phyloP scores from a whole-genome alignment of 352 stramenopile genomes.

The Globisporangium barbulae region DNA sequence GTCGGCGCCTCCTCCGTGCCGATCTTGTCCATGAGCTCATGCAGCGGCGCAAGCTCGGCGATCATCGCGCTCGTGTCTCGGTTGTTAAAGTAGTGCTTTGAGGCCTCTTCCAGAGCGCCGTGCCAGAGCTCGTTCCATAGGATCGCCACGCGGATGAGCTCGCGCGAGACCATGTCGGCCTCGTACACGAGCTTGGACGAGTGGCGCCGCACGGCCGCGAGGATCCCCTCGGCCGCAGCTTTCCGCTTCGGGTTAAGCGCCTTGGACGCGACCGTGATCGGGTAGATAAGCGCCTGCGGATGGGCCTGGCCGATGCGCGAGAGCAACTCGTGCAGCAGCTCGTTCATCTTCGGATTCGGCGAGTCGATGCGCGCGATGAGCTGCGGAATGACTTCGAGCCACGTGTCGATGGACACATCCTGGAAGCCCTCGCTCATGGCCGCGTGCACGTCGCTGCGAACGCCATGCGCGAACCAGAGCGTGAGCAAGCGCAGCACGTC shows the following conservation, averaged over 20 bases:
- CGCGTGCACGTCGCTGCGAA: conserved; percentile 85
- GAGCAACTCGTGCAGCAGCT: conserved; percentile 83
- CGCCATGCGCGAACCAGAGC: conserved; percentile 98
- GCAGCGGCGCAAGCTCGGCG: conserved; percentile 92
- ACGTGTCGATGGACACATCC: conserved; percentile 96
- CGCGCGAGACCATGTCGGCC: conserved; percentile 92
- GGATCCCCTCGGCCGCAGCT: conserved; percentile 92
- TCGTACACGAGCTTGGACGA: conserved; percentile 97
- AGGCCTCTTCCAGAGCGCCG: conserved; percentile 97
- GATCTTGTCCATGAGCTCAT: conserved; percentile 87
- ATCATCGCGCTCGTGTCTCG: conserved; percentile 97
- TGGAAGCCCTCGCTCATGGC: conserved; percentile 87
- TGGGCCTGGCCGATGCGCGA: conserved; percentile 93
- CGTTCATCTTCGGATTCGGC: conserved; percentile 73
- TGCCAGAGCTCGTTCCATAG: conserved; percentile 99
- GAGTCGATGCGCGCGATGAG: conserved; percentile 93
- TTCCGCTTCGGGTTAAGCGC: conserved; percentile 90
- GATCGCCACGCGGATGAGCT: conserved; percentile 99
- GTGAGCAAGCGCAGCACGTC: conserved; percentile 98
- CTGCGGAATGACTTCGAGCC: conserved; percentile 98
- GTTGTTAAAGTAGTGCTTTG: conserved; percentile 97
- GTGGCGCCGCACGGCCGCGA: conserved; percentile 94
- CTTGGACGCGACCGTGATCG: conserved; percentile 97
- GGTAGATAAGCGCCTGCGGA: conserved; percentile 99
- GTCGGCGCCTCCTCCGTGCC: conserved; percentile 76